Evolutionary conservation across 441 rosid genomes (phyloP).

Genomic region (Arabidopsis hybrid): DNA sequence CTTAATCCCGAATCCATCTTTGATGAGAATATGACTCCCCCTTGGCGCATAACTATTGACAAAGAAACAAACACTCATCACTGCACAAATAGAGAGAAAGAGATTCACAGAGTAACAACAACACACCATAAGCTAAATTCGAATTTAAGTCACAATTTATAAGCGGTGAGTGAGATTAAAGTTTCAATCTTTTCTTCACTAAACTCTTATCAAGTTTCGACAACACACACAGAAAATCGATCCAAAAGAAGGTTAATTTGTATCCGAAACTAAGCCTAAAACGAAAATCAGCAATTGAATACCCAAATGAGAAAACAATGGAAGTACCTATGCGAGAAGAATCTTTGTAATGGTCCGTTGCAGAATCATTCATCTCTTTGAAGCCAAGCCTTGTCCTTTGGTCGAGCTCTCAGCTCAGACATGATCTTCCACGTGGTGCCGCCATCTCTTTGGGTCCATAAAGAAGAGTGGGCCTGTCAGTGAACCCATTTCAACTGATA

Average conservation of each 20-base stretch:
- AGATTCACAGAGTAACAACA: background rate
- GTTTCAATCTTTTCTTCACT: background rate
- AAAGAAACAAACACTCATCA: background rate
- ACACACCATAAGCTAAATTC: too few species aligned
- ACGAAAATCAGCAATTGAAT: too few species aligned
- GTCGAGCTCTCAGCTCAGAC: background rate
- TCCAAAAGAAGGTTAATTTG: background rate
- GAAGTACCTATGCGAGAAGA: background rate
- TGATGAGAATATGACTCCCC: conserved; percentile 5
- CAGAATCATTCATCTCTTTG: background rate
- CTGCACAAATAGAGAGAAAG: conserved; percentile 1
- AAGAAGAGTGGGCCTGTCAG: background rate
- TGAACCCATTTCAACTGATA: too few species aligned
- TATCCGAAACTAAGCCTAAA: background rate
- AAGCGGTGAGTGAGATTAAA: background rate
- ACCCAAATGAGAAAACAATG: background rate
- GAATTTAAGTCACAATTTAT: too few species aligned
- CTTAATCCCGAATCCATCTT: conserved; percentile 14
- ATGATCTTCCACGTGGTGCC: background rate
- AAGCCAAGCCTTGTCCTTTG: too few species aligned
- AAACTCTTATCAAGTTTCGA: too few species aligned
- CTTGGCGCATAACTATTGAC: background rate
- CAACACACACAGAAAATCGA: background rate
- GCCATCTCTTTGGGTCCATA: background rate
- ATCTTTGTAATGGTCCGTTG: background rate